Evolutionary conservation across 345 rosid species (phyloP), one percentile per base, ranked within the genome.

Genomic region (Rhizophora apiculata): DNA sequence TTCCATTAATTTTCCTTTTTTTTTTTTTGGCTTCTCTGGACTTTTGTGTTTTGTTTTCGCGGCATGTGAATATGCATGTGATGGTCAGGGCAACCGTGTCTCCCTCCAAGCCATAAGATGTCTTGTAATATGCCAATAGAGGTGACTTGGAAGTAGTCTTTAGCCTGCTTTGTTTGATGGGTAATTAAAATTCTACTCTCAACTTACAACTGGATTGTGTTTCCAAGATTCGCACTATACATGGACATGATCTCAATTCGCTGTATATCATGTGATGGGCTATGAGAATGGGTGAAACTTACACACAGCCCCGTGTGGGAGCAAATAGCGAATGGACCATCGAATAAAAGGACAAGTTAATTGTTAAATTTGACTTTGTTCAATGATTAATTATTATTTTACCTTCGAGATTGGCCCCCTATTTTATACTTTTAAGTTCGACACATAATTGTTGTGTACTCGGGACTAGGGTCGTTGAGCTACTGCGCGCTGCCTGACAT

Each of bases 211-310:
- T 1, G 46, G 24, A 37, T 68, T 36, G 55, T 65, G 13, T 24
- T 58, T 26, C 18, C 18, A 19, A 29, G 60, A 18, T 57, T 37
- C n/a, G 18, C 64, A 56, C 34, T 68, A 54, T 37, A 20, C 39
- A 37, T 11, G 48, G 48, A 39, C 64, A 4, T 20, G 56, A 3
- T 59, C 58, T 70, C 27, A 22, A 55, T 8, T 55, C 60, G 80
- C 78, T 76, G 81, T 60, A 57, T 64, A 21, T 72, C 83, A 81
- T 76, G 85, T 81, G 85, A 68, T 67, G 60, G 8, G 4, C 31
- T n/a, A 62, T 46, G 74, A 76, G 67, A 66, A 20, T 3, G 80
- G 76, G 84, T 83, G 82, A 78, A 68, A 79, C 68, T 62, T 83
- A 69, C 83, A 63, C 34, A 3, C 49, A 13, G 57, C 58, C 63